Percentiles rank a stretch among this genome's conserved stretches.
Evolutionary conservation across 208 protist genomes (phyloP).

Genomic region (Trichomonas tenax): DNA sequence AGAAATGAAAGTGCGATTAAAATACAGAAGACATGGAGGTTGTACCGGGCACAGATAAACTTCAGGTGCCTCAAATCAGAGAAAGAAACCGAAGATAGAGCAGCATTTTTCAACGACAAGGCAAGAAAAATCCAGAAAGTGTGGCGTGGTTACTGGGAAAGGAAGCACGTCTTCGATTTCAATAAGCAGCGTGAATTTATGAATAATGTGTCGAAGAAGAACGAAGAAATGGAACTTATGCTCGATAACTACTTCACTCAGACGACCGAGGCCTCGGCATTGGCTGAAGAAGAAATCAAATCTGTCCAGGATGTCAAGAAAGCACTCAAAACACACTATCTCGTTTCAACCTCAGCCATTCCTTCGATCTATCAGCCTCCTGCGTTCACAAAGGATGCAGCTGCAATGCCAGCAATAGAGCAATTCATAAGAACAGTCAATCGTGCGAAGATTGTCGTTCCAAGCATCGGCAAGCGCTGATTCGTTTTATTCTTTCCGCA

Average conservation of each 20-base stretch:
- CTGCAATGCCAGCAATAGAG: conserved; percentile 10
- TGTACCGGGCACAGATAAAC: background rate
- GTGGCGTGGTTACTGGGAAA: background rate
- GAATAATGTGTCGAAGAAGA: background rate
- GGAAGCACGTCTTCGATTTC: background rate
- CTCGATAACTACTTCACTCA: background rate
- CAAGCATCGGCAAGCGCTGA: background rate
- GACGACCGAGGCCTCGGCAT: background rate
- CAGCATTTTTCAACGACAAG: background rate
- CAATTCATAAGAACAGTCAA: background rate
- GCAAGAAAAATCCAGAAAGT: background rate
- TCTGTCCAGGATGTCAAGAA: background rate
- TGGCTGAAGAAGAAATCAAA: background rate
- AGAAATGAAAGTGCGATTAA: background rate
- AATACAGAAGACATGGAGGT: background rate
- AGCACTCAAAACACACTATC: background rate
- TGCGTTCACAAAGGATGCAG: background rate
- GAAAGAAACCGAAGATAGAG: background rate
- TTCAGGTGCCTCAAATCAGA: background rate
- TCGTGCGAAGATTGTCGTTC: background rate
- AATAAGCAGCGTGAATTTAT: background rate
- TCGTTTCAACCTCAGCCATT: conserved; percentile 4
- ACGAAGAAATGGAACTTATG: background rate
- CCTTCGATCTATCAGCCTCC: conserved; percentile 9
- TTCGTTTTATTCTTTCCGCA: too few relatives aligned